Evolutionary conservation across 2,329 filamentous ascomycete species (phyloP).

Genomic region (Ambrosiella xylebori): DNA sequence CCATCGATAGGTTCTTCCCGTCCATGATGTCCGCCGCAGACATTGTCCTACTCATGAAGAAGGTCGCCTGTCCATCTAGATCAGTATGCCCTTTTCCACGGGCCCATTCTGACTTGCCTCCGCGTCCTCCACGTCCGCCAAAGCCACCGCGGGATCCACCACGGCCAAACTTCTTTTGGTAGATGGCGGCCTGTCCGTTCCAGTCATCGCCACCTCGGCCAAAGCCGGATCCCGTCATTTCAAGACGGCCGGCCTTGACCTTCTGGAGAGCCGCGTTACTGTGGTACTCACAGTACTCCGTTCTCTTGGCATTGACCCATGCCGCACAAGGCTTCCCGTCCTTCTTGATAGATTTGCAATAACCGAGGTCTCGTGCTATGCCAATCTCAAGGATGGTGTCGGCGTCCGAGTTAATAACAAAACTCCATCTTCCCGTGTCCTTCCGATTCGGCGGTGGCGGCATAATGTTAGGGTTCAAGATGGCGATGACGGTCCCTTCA

Average conservation of each 20-base stretch:
- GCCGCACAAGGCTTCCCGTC: slow-evolving; percentile 64
- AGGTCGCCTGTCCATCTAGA: slow-evolving; percentile 37
- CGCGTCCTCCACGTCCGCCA: neutral
- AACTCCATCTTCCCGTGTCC: slow-evolving; percentile 68
- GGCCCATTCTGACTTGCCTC: slow-evolving; percentile 4
- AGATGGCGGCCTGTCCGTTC: slow-evolving; percentile 17
- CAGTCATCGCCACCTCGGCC: slow-evolving; percentile 19
- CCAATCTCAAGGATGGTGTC: slow-evolving; percentile 88
- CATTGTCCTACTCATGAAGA: slow-evolving; percentile 32
- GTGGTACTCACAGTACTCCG: slow-evolving; percentile 85
- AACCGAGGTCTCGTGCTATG: slow-evolving; percentile 66
- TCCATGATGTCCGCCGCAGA: slow-evolving; percentile 49
- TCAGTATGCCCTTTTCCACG: slow-evolving; percentile 31
- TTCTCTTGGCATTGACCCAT: slow-evolving; percentile 81
- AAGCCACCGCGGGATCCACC: slow-evolving; percentile 20
- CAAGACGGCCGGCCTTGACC: slow-evolving; percentile 49
- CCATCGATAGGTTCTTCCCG: slow-evolving; percentile 25
- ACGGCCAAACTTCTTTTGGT: slow-evolving; percentile 26
- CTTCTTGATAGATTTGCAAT: slow-evolving; percentile 69
- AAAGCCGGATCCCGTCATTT: slow-evolving; percentile 55
- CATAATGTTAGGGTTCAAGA: slow-evolving; percentile 83
- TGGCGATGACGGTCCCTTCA: slow-evolving; percentile 76
- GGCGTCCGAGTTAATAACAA: slow-evolving; percentile 69
- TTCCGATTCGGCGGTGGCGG: slow-evolving; percentile 59
- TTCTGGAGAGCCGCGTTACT: slow-evolving; percentile 57